phyloP scores from a whole-genome alignment of 345 rosid genomes.

The Orychophragmus violaceus region DNA sequence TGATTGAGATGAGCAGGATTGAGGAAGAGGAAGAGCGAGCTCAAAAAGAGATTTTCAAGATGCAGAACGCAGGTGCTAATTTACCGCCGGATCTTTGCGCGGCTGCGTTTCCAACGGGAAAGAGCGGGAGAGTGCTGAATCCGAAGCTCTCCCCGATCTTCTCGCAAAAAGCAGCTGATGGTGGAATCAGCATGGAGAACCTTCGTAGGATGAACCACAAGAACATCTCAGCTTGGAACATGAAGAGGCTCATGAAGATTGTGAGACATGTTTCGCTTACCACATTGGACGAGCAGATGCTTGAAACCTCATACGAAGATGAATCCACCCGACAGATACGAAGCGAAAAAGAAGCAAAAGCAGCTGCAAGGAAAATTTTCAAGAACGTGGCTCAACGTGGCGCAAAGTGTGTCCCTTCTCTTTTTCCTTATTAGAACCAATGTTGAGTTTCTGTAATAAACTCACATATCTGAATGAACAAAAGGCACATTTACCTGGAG shows the following conservation, averaged over 20 bases:
- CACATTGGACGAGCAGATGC: slow-evolving; percentile 73
- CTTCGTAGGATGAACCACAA: slow-evolving; percentile 62
- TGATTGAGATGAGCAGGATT: slow-evolving; percentile 42
- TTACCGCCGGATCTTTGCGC: slow-evolving; percentile 58
- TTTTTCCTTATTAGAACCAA: not conserved
- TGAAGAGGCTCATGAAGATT: slow-evolving; percentile 89
- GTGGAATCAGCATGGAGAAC: slow-evolving; percentile 52
- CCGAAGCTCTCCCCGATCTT: slow-evolving; percentile 34
- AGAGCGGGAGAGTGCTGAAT: slow-evolving; percentile 36
- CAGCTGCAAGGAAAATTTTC: slow-evolving; percentile 86
- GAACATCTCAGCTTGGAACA: slow-evolving; percentile 94
- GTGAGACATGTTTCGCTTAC: slow-evolving; percentile 65
- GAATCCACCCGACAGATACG: slow-evolving; percentile 52
- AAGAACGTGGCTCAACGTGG: slow-evolving; percentile 57
- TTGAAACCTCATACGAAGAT: slow-evolving; percentile 40
- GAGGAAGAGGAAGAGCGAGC: slow-evolving; percentile 51
- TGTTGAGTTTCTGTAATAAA: slow-evolving; percentile 12
- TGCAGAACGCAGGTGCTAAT: slow-evolving; percentile 59
- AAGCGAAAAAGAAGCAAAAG: slow-evolving; percentile 78
- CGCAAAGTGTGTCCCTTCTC: slow-evolving; percentile 36
- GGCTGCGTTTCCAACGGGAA: slow-evolving; percentile 37
- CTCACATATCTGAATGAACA: slow-evolving; percentile 42
- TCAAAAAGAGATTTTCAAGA: slow-evolving; percentile 37
- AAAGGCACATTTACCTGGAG: slow-evolving; percentile 58
- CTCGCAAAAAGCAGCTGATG: slow-evolving; percentile 26